Evolutionary conservation across 1,284 basidiomycete genomes (phyloP).

Genomic region (Leucoagaricus sp.): DNA sequence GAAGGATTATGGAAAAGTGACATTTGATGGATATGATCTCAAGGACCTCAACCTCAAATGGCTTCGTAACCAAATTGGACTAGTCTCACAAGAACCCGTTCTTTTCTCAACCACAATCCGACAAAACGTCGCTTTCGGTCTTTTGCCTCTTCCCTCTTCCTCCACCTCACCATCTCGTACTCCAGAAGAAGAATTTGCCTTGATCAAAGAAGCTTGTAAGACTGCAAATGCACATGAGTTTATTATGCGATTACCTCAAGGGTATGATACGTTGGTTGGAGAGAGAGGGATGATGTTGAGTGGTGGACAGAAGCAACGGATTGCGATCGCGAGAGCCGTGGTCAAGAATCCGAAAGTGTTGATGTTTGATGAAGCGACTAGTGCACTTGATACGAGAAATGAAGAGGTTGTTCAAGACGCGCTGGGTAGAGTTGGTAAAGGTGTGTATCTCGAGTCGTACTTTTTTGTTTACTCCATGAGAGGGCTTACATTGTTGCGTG

Average conservation of each 20-base stretch:
- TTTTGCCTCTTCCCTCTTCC: too few relatives aligned
- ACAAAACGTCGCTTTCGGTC: slow-evolving; percentile 82
- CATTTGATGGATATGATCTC: slow-evolving; percentile 77
- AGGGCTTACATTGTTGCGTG: slow-evolving; percentile 39
- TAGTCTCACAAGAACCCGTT: slow-evolving; percentile 85
- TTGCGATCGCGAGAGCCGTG: slow-evolving; percentile 88
- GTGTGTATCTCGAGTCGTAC: slow-evolving; percentile 30
- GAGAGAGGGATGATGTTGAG: slow-evolving; percentile 88
- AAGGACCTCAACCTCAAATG: slow-evolving; percentile 81
- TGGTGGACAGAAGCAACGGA: slow-evolving; percentile 88
- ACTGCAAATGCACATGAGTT: slow-evolving; percentile 92
- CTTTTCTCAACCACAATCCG: slow-evolving; percentile 68
- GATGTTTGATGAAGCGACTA: slow-evolving; percentile 84
- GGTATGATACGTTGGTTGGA: slow-evolving; percentile 88
- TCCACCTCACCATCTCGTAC: too few relatives aligned
- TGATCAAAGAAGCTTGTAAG: slow-evolving; percentile 83
- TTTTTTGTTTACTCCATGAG: slow-evolving; percentile 21
- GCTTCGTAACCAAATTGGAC: slow-evolving; percentile 85
- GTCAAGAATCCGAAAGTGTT: slow-evolving; percentile 84
- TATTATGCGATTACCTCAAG: slow-evolving; percentile 76
- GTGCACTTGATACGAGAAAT: slow-evolving; percentile 83
- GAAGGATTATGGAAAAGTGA: slow-evolving; percentile 65
- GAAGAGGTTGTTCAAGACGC: slow-evolving; percentile 94
- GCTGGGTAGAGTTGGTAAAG: slow-evolving; percentile 82
- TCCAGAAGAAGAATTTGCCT: slow-evolving; percentile 71